A percentile compares a stretch with the other conserved stretches of the same genome.
phyloP scores from a whole-genome alignment of 805 yeast genomes.

The Starmerella apis region DNA sequence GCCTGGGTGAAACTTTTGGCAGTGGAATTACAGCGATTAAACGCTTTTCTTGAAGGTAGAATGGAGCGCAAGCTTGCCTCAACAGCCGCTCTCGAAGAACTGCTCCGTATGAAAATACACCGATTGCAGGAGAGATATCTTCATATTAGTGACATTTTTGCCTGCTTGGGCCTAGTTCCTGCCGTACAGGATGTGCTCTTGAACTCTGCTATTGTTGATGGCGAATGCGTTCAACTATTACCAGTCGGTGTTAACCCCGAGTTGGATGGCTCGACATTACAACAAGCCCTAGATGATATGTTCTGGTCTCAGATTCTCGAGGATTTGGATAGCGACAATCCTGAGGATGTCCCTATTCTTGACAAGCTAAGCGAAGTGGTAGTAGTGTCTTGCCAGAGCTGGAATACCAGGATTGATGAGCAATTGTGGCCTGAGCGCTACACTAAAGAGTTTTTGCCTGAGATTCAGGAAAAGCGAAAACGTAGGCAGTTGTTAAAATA shows the following conservation, averaged over 20 bases:
- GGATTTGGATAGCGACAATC: neutral
- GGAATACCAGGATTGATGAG: neutral
- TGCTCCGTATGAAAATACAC: conserved; percentile 4
- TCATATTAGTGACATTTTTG: neutral
- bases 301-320: conserved; percentile 11
- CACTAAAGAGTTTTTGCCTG: neutral
- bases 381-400: conserved; percentile 7
- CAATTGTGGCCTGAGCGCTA: conserved; percentile 16
- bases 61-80: conserved; percentile 9
- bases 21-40: conserved; percentile 13
- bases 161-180: neutral
- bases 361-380: conserved; percentile 8
- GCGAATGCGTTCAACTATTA: neutral
- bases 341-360: conserved; percentile 11
- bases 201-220: conserved; percentile 1
- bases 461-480: conserved; percentile 1
- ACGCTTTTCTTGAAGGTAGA: conserved; percentile 13
- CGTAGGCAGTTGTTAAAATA: neutral
- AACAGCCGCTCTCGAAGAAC: conserved; percentile 10
- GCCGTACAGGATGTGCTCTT: neutral
- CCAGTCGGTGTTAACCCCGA: neutral
- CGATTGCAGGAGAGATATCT: neutral
- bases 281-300: conserved; percentile 9
- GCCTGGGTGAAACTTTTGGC: conserved; percentile 10
- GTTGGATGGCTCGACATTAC: conserved; percentile 3